These are phyloP conservation scores for Plectosphaerella sp. DNA, from an alignment of 2,329 filamentous ascomycete species.

Conservation along the genomic window DNA sequence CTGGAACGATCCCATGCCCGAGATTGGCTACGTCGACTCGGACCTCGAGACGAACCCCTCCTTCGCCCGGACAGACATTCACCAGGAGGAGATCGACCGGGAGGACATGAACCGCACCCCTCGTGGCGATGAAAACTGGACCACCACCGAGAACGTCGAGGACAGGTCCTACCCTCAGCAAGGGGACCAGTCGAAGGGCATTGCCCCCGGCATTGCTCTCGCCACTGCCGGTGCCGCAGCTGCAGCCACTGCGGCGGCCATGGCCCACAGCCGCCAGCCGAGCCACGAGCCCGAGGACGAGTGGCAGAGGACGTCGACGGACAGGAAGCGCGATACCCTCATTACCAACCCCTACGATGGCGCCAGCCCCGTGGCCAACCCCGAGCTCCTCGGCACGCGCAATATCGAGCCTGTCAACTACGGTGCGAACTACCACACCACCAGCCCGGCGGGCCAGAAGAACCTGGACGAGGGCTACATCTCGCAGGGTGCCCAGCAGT, in stretches of 20 bases:
- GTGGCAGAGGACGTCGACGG: conserved; percentile 57
- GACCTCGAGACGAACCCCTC: conserved; percentile 85
- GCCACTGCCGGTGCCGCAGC: conserved; percentile 52
- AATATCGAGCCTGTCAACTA: conserved; percentile 32
- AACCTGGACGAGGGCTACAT: conserved; percentile 88
- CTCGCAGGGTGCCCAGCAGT: conserved; percentile 62
- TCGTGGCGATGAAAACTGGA: conserved; percentile 19
- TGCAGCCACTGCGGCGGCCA: conserved; percentile 41
- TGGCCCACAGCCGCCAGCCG: conserved; percentile 45
- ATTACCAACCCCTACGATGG: conserved; percentile 65
- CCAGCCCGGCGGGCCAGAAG: conserved; percentile 53
- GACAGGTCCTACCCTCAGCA: conserved; percentile 23
- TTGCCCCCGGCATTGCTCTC: conserved; percentile 31
- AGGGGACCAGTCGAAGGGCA: conserved; percentile 10
- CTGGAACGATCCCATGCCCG: conserved; percentile 67
- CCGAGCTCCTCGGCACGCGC: conserved; percentile 39
- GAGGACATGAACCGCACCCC: conserved; percentile 31
- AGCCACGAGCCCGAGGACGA: conserved; percentile 61
- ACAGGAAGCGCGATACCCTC: conserved; percentile 61
- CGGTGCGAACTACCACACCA: conserved; percentile 42
- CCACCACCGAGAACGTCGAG: conserved; percentile 25
- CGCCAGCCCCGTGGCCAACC: conserved; percentile 56
- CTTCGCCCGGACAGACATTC: conserved; percentile 59
- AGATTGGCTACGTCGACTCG: conserved; percentile 63
- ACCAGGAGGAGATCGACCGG: conserved; percentile 28